Evolutionary conservation across 2,329 filamentous ascomycete genomes (phyloP).

Genomic region (Aureobasidium lini): DNA sequence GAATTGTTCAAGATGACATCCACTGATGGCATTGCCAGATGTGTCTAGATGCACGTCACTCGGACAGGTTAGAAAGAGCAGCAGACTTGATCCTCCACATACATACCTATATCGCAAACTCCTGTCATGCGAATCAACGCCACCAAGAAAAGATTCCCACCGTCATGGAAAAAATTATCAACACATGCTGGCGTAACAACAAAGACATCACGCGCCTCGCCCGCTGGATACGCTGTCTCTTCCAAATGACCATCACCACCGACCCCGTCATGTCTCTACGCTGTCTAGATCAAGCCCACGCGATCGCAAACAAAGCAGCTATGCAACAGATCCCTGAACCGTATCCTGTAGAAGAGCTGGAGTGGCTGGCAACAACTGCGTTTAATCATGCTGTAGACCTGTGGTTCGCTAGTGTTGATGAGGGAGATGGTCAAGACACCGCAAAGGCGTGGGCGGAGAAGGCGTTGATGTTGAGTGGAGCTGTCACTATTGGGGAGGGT

Average conservation of each 20-base stretch:
- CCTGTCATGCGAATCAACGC: conserved; percentile 14
- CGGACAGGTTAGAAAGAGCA: conserved; percentile 37
- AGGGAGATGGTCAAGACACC: not conserved
- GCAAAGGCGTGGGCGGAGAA: conserved; percentile 51
- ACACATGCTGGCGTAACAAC: conserved; percentile 49
- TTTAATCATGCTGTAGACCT: conserved; percentile 67
- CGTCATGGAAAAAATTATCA: conserved; percentile 59
- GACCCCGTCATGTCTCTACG: conserved; percentile 31
- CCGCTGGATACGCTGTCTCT: conserved; percentile 58
- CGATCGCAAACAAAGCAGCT: conserved; percentile 39
- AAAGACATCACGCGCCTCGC: conserved; percentile 56
- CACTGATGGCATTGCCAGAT: not conserved
- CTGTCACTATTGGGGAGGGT: conserved; percentile 43
- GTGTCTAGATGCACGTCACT: conserved; percentile 16
- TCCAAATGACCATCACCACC: conserved; percentile 34
- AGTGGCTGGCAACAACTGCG: conserved; percentile 63
- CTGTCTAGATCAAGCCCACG: conserved; percentile 56
- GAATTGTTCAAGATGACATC: not conserved
- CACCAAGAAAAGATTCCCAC: conserved; percentile 19
- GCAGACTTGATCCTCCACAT: conserved; percentile 41
- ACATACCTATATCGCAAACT: conserved; percentile 28
- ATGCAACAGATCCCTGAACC: conserved; percentile 17
- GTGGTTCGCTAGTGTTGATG: conserved; percentile 48
- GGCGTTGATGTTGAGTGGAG: conserved; percentile 53
- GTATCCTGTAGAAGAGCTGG: conserved; percentile 61